Base-by-base conservation (phyloP, 306 rosid genomes). In the Oxytropis ochrocephala region DNA sequence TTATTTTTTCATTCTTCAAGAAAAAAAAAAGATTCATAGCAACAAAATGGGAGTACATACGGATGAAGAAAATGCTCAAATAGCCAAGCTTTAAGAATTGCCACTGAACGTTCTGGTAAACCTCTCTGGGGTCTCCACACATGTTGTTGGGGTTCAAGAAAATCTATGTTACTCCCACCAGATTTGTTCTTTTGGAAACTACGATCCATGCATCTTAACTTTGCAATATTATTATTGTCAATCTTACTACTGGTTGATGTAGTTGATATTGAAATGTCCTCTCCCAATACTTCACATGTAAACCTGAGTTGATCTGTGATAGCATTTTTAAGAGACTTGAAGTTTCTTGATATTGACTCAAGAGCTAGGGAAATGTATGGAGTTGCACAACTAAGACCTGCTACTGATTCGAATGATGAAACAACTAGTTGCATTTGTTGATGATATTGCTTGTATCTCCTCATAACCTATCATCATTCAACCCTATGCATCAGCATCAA, bases 21-120 rank as follows among this genome's bases (percentile, higher is more conserved):
- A 39, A 63, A 11, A 59, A 48, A 16, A 54, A 6, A 16, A 55
- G 12, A 29, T 59, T 46, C 46, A 66, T 18, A 19, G 29, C 11
- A 11, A 70, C 32, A 51, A 2, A 24, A 52, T 14, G 53, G 24
- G 13, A 65, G 55, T 30, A 63, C 94, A 35, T 88, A 94, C 99
- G 99, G 99, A 71, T 94, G 99, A 83, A 94, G 99, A 80, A 94
- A 94, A 86, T 94, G 97, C 52, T 94, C 99, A 58, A 94, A 94
- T 14, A 94, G 84, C 99, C 99, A 94, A 65, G 99, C 91, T 72
- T 89, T 75, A 16, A 94, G 97, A 67, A 94, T 77, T 9, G 97
- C 89, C 66, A 94, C 99, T 0, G 99, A 77, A 7, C 95, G 88
- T 55, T 94, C 99, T 0, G 99, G 99, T 44, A 94, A 82, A 44